A percentile compares a stretch with the other conserved stretches of the same genome.
These are phyloP conservation scores for Hymenoscyphus salicellus DNA, from an alignment of 2,329 filamentous ascomycete genomes.

Conservation along the genomic window DNA sequence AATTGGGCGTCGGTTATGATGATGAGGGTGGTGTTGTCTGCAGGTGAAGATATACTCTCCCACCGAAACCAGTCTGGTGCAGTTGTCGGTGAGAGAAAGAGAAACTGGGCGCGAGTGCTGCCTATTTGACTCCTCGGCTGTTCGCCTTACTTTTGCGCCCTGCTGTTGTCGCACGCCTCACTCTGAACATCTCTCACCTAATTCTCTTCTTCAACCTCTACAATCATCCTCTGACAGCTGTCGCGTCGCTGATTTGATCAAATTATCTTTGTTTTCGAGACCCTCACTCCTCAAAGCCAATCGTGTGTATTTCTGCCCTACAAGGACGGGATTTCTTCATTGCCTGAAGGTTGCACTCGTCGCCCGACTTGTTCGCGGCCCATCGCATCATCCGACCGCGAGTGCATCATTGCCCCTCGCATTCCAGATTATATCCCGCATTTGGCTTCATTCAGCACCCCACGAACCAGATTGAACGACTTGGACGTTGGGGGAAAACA, in stretches of 20 bases:
- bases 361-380: conserved; percentile 17
- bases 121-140: conserved; percentile 20
- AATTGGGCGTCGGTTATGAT: neutral
- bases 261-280: neutral
- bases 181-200: conserved; percentile 8
- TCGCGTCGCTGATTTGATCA: conserved; percentile 15
- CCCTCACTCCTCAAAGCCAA: conserved; percentile 2
- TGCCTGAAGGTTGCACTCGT: neutral
- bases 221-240: neutral
- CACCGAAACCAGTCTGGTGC: neutral
- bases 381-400: conserved; percentile 9
- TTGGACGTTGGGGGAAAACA: conserved; percentile 7
- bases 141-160: conserved; percentile 22
- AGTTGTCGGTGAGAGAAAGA: neutral
- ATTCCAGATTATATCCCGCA: conserved; percentile 23
- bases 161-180: conserved; percentile 19
- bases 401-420: conserved; percentile 10
- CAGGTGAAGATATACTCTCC: neutral
- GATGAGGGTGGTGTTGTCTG: neutral
- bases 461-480: conserved; percentile 17
- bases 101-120: conserved; percentile 4
- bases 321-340: neutral
- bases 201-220: conserved; percentile 1
- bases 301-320: conserved; percentile 9
- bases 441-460: conserved; percentile 22